phyloP scores from a whole-genome alignment of 768 basidiomycete species.

The Kwoniella dejecticola region DNA sequence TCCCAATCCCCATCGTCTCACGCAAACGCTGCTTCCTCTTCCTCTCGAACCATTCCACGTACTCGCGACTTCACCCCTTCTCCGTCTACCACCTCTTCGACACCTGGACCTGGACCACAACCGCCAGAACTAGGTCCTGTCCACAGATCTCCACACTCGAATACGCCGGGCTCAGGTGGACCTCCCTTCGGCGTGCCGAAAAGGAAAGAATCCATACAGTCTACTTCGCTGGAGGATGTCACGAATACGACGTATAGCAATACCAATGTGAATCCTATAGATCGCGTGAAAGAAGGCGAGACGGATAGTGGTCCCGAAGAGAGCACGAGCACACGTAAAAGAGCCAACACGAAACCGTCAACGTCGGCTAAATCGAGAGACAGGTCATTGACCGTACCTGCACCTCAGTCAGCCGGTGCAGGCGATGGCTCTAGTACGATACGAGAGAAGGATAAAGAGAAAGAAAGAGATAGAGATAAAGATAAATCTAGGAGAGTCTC shows the following conservation, averaged over 20 bases:
- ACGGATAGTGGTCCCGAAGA: conserved; percentile 22
- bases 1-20: not conserved
- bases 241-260: not conserved
- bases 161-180: not conserved
- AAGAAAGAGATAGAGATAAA: conserved; percentile 2
- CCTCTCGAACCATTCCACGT: conserved; percentile 9
- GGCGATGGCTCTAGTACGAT: not conserved
- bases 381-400: conserved; percentile 12
- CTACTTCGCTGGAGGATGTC: not conserved
- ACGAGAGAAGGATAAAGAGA: conserved; percentile 4
- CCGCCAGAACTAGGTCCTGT: conserved; percentile 12
- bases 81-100: not conserved
- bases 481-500: conserved; percentile 10
- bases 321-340: conserved; percentile 3
- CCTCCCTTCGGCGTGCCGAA: conserved; percentile 29
- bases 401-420: not conserved
- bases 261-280: not conserved
- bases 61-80: not conserved
- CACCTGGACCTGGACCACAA: not conserved
- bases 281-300: conserved; percentile 10
- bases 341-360: conserved; percentile 10
- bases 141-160: not conserved
- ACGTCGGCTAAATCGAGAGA: not conserved
- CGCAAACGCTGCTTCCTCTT: not conserved
- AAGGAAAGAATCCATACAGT: conserved; percentile 21